Evolutionary conservation across 169 alveolate genomes (phyloP).

Genomic region (Eimeria necatrix): DNA sequence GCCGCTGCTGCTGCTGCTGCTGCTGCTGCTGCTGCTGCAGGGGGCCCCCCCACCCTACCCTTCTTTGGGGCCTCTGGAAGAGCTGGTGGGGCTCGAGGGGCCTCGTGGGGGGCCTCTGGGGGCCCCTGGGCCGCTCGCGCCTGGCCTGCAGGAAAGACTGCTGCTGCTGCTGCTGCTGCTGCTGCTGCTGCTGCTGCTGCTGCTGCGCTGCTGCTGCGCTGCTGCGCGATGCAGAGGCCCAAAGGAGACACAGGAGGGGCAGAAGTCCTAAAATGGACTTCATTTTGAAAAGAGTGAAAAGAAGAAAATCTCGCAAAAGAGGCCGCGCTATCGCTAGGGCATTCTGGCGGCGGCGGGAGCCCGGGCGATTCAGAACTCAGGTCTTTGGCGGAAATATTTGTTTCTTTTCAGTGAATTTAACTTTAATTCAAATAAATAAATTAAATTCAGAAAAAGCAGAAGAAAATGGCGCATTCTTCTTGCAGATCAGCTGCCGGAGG

Average conservation of each 20-base stretch:
- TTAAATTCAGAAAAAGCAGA: neutral
- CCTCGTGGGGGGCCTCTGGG: neutral
- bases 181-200: neutral
- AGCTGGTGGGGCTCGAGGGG: neutral
- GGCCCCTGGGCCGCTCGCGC: neutral
- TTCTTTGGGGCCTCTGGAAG: neutral
- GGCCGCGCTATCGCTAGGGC: neutral
- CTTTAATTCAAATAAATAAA: neutral
- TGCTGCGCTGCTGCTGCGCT: neutral
- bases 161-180: neutral
- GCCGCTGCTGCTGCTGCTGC: neutral
- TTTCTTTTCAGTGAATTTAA: too few relatives aligned
- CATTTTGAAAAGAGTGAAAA: neutral
- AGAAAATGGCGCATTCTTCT: neutral
- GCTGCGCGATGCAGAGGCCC: neutral
- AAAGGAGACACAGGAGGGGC: neutral
- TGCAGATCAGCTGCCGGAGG: neutral
- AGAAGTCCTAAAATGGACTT: neutral
- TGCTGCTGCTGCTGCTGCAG: neutral
- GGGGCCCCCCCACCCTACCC: too few relatives aligned
- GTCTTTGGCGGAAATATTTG: neutral
- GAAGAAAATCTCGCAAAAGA: neutral
- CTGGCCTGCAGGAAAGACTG: neutral
- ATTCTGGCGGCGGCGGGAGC: neutral
- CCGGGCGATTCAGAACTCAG: neutral